These are phyloP conservation scores for Penicillium alfredii DNA, from an alignment of 495 filamentous ascomycete genomes.

Conservation along the genomic window DNA sequence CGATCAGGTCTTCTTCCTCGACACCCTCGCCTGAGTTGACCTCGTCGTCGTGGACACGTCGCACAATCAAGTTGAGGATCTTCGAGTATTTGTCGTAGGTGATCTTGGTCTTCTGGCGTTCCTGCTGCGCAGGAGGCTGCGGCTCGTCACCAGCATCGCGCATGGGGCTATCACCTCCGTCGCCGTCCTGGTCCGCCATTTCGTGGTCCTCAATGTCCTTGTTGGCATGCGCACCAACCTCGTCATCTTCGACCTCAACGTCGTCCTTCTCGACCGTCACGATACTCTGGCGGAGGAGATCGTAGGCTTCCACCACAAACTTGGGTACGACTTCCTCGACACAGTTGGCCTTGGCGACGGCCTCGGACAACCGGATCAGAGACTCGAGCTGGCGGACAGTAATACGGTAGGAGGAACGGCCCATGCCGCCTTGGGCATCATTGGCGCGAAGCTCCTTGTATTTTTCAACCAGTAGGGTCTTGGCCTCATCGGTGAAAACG, in stretches of 20 bases:
- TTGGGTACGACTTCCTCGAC: slow-evolving; percentile 80
- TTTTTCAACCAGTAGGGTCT: slow-evolving; percentile 74
- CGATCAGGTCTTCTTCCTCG: slow-evolving; percentile 74
- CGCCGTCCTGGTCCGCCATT: slow-evolving; percentile 34
- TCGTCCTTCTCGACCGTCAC: slow-evolving; percentile 98
- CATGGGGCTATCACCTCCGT: slow-evolving; percentile 67
- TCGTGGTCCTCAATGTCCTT: slow-evolving; percentile 31
- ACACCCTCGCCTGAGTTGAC: slow-evolving; percentile 72
- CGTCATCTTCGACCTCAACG: slow-evolving; percentile 88
- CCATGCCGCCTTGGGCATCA: slow-evolving; percentile 90
- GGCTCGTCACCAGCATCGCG: slow-evolving; percentile 41
- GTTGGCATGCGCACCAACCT: slow-evolving; percentile 27
- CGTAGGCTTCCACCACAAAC: slow-evolving; percentile 87
- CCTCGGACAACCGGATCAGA: slow-evolving; percentile 89
- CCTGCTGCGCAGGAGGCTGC: slow-evolving; percentile 34
- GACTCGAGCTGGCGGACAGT: slow-evolving; percentile 95
- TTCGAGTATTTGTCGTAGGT: slow-evolving; percentile 92
- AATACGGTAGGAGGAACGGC: slow-evolving; percentile 90
- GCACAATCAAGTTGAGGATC: slow-evolving; percentile 80
- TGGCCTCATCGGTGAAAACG: slow-evolving; percentile 84
- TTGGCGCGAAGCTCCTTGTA: slow-evolving; percentile 95
- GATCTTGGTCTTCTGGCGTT: slow-evolving; percentile 72
- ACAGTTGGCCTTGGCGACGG: slow-evolving; percentile 95
- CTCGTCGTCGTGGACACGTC: slow-evolving; percentile 73
- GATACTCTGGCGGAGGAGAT: slow-evolving; percentile 85